Base-by-base conservation (phyloP, 176 grass and related monocot species). In the Raddia guianensis region DNA sequence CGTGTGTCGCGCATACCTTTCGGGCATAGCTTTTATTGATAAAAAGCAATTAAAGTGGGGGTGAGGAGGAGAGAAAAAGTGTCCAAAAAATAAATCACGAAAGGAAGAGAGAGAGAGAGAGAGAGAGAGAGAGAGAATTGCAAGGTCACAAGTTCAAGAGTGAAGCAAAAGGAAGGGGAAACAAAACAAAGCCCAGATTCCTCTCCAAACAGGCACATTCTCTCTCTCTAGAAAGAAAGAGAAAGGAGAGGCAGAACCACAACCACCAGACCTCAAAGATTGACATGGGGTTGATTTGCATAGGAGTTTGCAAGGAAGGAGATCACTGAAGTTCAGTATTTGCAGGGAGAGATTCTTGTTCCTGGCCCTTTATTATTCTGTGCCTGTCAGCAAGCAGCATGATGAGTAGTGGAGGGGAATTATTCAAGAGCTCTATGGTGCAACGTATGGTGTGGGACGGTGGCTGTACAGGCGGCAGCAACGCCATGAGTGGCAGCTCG, bases 101-200 rank as follows among this genome's bases (percentile, higher is more conserved):
- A 54, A 57, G 21, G 43, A 57, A 9, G 42, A 58, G 66, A 49
- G 18, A 2, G 72, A 13, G 18, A 2, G 27, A 68, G 21, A 34
- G 48, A 49, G 65, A 10, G 44, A 5, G 74, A 61, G 20, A 15
- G 64, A 70, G 20, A 46, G 18, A 67, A 72, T 33, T 58, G 45
- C 44, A 79, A 61, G 69, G 68, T 83, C 49, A 84, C 54, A 74
- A 75, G 68, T 45, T 42, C 74, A 84, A 88, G 62, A 79, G 86
- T 79, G 63, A 80, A 80, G 35, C 33, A 73, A 88, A 88, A 84
- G 75, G 70, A 88, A 88, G 69, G 47, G 57, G 74, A 86, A 75
- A 85, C 80, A 90, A 89, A 87, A 91, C 59, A 93, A 91, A 80
- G 70, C 77, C 40, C 50, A 93, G 91, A 78, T 89, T 86, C 84